These are phyloP conservation scores for Kwoniella mangroviensis DNA, from an alignment of 768 basidiomycete genomes.

Conservation along the genomic window DNA sequence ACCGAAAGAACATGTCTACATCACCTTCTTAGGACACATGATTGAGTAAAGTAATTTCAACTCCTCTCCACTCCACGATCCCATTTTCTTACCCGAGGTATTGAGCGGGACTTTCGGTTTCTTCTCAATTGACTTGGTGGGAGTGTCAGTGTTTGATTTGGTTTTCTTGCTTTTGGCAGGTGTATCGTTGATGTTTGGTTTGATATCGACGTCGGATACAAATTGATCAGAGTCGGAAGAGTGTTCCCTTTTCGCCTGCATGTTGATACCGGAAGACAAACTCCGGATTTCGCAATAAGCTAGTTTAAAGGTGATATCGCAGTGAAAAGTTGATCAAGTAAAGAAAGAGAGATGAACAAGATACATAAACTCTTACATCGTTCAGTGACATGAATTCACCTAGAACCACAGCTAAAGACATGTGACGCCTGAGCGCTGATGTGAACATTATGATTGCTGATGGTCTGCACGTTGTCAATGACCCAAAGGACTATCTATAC, in stretches of 20 bases:
- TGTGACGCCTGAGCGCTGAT: no score
- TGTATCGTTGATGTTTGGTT: not conserved
- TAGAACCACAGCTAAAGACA: no score
- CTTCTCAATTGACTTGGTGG: not conserved
- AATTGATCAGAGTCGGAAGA: not conserved
- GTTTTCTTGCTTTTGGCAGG: not conserved
- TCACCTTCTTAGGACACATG: constrained; percentile 39
- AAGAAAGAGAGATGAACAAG: not conserved
- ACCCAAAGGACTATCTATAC: no score
- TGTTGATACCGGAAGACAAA: not conserved
- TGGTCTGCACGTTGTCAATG: no score
- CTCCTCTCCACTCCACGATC: constrained; percentile 37
- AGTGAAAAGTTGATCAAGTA: not conserved
- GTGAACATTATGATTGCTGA: no score
- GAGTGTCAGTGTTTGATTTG: not conserved
- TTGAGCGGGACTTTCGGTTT: constrained; percentile 4
- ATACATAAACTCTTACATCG: no score
- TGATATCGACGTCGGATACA: not conserved
- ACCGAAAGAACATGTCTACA: not conserved
- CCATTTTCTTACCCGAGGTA: constrained; percentile 28
- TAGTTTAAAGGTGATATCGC: no score
- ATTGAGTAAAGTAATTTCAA: constrained; percentile 32
- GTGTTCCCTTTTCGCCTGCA: constrained; percentile 18
- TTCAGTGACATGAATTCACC: no score
- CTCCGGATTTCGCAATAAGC: not conserved